These are phyloP conservation scores for Agrostemma githago DNA, from an alignment of 148 eudicot genomes.

Conservation along the genomic window DNA sequence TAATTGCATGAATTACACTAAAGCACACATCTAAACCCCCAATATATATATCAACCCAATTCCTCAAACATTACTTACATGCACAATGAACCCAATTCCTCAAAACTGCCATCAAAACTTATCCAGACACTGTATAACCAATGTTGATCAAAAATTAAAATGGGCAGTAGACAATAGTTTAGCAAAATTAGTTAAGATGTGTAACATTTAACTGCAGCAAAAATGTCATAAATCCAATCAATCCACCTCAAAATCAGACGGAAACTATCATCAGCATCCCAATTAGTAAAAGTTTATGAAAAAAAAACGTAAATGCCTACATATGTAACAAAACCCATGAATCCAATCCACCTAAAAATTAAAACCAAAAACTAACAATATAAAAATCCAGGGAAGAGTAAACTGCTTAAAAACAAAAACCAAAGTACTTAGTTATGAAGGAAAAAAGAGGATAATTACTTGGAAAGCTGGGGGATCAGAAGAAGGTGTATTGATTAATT, in stretches of 20 bases:
- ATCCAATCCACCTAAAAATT: neutral
- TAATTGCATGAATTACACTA: neutral
- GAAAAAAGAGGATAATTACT: slow-evolving; percentile 11
- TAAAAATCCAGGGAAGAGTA: neutral
- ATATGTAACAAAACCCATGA: slow-evolving; percentile 9
- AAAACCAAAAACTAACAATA: neutral
- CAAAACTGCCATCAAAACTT: neutral
- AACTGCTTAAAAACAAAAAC: too few species aligned
- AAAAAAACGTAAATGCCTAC: neutral
- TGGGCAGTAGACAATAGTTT: neutral
- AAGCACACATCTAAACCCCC: slow-evolving; percentile 6
- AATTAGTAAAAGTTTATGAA: neutral
- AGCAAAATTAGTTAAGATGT: neutral
- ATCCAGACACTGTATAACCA: neutral
- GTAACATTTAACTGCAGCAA: neutral
- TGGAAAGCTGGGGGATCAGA: slow-evolving; percentile 30
- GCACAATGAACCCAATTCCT: slow-evolving; percentile 10
- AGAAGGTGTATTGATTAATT: slow-evolving; percentile 27
- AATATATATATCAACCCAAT: too few species aligned
- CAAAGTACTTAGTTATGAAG: neutral
- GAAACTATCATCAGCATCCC: neutral
- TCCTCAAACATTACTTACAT: slow-evolving; percentile 12
- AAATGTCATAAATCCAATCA: neutral
- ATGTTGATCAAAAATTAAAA: neutral
- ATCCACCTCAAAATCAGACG: neutral